phyloP scores from a whole-genome alignment of 2,329 filamentous ascomycete genomes.

The Colletotrichum incanum region DNA sequence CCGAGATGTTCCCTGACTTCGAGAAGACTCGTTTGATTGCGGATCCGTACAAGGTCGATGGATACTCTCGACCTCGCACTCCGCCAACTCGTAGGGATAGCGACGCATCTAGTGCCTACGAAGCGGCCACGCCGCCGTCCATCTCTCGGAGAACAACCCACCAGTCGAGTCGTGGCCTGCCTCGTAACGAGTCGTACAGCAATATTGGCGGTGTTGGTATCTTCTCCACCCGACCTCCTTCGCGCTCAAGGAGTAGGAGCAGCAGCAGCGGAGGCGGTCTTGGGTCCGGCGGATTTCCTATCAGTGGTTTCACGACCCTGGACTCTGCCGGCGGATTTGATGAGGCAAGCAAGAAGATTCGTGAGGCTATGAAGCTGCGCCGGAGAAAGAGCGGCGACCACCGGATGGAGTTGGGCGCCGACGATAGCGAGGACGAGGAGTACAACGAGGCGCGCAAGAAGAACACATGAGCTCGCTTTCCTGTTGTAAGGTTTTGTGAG shows the following conservation, averaged over 20 bases:
- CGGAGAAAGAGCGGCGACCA: conserved; percentile 66
- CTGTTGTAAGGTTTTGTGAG: not conserved
- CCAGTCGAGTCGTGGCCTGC: conserved; percentile 70
- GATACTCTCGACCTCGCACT: conserved; percentile 48
- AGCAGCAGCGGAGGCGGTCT: conserved; percentile 77
- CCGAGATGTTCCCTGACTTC: conserved; percentile 98
- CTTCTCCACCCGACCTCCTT: conserved; percentile 91
- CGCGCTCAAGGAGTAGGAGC: conserved; percentile 80
- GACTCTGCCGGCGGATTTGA: conserved; percentile 82
- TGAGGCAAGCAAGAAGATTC: conserved; percentile 87
- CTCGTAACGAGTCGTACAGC: conserved; percentile 93
- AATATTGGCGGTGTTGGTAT: conserved; percentile 90
- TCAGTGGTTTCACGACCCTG: conserved; percentile 79
- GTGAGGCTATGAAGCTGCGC: conserved; percentile 82
- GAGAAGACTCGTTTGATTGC: conserved; percentile 80
- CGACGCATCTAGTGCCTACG: conserved; percentile 62
- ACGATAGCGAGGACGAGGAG: conserved; percentile 59
- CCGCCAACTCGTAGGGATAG: conserved; percentile 60
- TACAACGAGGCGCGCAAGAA: conserved; percentile 62
- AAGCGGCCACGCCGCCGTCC: conserved; percentile 57
- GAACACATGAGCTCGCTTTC: conserved; percentile 46
- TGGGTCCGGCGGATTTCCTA: conserved; percentile 73
- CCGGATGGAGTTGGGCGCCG: conserved; percentile 56
- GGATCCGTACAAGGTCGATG: conserved; percentile 63
- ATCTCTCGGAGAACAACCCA: conserved; percentile 67